phyloP scores from a whole-genome alignment of 345 rosid species.

The Firmiana major region DNA sequence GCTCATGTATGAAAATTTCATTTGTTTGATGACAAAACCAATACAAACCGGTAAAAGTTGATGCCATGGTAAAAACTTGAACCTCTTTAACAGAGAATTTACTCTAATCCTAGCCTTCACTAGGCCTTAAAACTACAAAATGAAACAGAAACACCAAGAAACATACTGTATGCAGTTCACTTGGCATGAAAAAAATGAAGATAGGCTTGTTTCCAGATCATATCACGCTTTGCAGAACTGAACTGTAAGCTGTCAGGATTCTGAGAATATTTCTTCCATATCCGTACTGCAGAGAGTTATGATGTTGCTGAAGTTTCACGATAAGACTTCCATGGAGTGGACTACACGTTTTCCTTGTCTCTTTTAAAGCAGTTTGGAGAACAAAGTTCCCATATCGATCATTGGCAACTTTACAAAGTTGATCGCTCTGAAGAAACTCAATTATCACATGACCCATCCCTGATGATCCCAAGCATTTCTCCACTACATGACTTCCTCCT shows the following conservation, averaged over 20 bases:
- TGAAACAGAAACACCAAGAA: not conserved
- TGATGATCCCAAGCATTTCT: not conserved
- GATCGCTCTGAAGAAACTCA: not conserved
- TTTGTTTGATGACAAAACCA: too few species aligned
- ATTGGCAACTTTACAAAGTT: not conserved
- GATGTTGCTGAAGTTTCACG: not conserved
- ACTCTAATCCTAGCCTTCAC: not conserved
- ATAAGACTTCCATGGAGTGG: not conserved
- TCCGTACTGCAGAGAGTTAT: not conserved
- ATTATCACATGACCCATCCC: not conserved
- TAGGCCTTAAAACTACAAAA: too few species aligned
- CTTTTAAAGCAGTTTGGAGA: constrained; percentile 4
- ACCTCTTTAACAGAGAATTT: not conserved
- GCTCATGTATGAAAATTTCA: too few species aligned
- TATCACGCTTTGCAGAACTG: too few species aligned
- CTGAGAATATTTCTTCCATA: not conserved
- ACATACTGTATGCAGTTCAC: not conserved
- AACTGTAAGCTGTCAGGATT: not conserved
- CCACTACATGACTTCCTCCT: not conserved
- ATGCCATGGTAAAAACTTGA: not conserved
- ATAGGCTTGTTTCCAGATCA: not conserved
- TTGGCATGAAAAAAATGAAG: not conserved
- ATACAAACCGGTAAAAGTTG: too few species aligned
- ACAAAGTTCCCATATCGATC: constrained; percentile 5
- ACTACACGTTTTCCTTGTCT: not conserved